Base-by-base conservation (phyloP, 768 basidiomycete species). In the Amanita subjunquillea region DNA sequence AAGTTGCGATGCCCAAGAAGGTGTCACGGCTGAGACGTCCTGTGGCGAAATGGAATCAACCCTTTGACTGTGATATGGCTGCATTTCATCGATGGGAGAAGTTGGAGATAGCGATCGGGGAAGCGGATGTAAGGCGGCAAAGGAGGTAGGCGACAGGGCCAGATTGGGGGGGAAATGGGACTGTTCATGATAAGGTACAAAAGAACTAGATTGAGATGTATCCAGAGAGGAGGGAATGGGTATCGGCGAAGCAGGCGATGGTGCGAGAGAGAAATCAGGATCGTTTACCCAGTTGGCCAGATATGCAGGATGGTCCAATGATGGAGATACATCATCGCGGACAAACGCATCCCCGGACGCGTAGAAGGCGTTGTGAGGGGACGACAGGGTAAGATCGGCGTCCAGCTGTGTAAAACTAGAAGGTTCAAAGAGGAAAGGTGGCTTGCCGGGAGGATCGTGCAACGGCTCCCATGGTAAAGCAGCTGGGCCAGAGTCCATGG, bases 251-350 rank as follows among this genome's bases (percentile, higher is more conserved):
- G 82, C 76, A 6, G 75, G 66, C 30, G 67, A 63, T 8, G 61
- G 56, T 9, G 57, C 56, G 37, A 64, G 53, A 2, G 63, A 56
- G 49, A 71, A 58, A 47, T 82, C 79, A 47, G 78, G 66, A 64
- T 87, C 85, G 60, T 77, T 74, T 49, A 87, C 72, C 85, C 85
- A 87, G 56, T 75, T 71, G 0, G 76, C 70, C 3, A 80, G 68
- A 62, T 74, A 74, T 37, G 72, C 62, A 56, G 66, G 60, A 54
- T 71, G 70, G 60, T 81, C 78, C 54, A 72, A 61, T 10, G 71
- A 67, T 49, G 76, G 67, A 48, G 73, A 71, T 55, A 69, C 40
- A 64, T 63, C 68, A 58, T 60, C 73, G 60, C 63, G 72, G 54
- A 66, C 69, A 57, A 74, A 62, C 57, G 50, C 8, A 0, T 64